These are phyloP conservation scores for Venturia nashicola DNA, from an alignment of 2,329 filamentous ascomycete species.

Conservation along the genomic window DNA sequence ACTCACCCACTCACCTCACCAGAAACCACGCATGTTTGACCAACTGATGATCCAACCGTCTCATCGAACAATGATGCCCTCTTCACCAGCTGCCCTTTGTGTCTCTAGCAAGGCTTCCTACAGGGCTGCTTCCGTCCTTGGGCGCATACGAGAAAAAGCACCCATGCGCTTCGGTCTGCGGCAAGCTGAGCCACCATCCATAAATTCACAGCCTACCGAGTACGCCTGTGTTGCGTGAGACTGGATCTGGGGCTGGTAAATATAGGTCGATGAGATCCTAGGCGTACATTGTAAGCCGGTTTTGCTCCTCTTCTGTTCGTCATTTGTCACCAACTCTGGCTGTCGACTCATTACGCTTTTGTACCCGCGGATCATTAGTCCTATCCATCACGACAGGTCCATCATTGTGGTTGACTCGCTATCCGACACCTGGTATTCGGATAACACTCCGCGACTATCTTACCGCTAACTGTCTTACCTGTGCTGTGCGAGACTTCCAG, in stretches of 20 bases:
- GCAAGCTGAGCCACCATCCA: background rate
- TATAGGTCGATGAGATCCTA: background rate
- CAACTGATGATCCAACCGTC: background rate
- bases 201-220: background rate
- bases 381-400: background rate
- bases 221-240: background rate
- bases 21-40: background rate
- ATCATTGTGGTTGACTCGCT: background rate
- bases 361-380: background rate
- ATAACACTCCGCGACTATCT: background rate
- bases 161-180: background rate
- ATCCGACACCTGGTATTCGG: background rate
- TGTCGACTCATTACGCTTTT: background rate
- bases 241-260: background rate
- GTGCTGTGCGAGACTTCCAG: background rate
- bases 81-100: background rate
- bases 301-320: background rate
- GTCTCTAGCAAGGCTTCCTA: background rate
- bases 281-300: background rate
- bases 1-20: background rate
- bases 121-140: background rate
- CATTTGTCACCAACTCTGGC: background rate
- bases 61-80: background rate
- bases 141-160: background rate
- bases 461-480: background rate